These are phyloP conservation scores for Aspergillus ibericus DNA, from an alignment of 2,329 filamentous ascomycete genomes.

Conservation along the genomic window DNA sequence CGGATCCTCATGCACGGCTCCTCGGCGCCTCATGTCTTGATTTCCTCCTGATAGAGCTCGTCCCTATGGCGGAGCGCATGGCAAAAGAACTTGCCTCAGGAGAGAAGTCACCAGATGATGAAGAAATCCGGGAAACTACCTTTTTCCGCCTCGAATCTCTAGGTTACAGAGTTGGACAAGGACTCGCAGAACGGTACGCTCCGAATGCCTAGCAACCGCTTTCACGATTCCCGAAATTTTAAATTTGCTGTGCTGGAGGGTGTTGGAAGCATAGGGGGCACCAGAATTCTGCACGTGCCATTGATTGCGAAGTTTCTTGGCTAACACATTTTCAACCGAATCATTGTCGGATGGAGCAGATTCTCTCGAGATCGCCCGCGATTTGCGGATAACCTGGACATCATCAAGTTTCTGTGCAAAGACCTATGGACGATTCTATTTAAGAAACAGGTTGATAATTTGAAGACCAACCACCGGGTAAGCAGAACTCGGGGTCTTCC, in stretches of 20 bases:
- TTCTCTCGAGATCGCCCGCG: constrained; percentile 69
- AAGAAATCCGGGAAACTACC: constrained; percentile 80
- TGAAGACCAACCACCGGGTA: constrained; percentile 95
- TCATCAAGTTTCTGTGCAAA: constrained; percentile 98
- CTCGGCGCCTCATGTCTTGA: constrained; percentile 85
- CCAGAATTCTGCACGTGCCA: background rate
- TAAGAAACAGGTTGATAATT: constrained; percentile 95
- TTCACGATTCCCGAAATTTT: background rate
- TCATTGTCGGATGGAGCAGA: constrained; percentile 20
- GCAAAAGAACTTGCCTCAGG: constrained; percentile 62
- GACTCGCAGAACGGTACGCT: constrained; percentile 78
- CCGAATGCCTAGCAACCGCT: background rate
- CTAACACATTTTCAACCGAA: background rate
- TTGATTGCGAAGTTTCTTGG: background rate
- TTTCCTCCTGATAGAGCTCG: constrained; percentile 92
- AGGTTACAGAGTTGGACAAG: constrained; percentile 90
- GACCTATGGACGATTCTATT: constrained; percentile 95
- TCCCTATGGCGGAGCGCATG: constrained; percentile 87
- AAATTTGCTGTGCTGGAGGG: background rate
- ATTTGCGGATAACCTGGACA: constrained; percentile 88
- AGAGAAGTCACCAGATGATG: constrained; percentile 45
- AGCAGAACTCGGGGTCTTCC: constrained; percentile 20
- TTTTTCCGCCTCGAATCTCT: constrained; percentile 80
- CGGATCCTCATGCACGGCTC: constrained; percentile 73
- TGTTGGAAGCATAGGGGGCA: background rate